These are phyloP conservation scores for Pezicula radicicola DNA, from an alignment of 2,329 filamentous ascomycete genomes.

Conservation along the genomic window DNA sequence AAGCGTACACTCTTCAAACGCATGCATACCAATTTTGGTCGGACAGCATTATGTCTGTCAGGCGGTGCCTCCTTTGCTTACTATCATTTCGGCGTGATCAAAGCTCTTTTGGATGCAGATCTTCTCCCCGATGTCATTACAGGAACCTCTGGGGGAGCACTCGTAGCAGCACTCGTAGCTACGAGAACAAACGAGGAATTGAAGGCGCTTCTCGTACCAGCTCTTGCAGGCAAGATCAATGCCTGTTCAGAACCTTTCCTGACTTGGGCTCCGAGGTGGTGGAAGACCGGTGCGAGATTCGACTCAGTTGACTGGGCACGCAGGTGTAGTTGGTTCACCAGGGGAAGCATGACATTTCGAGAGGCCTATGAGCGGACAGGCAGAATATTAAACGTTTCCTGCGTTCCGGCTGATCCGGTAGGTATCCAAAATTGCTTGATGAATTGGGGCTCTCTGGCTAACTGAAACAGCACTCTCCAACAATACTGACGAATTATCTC, in stretches of 20 bases:
- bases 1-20: conserved; percentile 86
- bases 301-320: conserved; percentile 90
- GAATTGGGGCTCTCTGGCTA: conserved; percentile 7
- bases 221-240: conserved; percentile 78
- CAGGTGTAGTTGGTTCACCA: conserved; percentile 83
- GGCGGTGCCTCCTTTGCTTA: conserved; percentile 94
- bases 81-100: conserved; percentile 92
- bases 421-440: conserved; percentile 4
- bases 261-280: conserved; percentile 83
- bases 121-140: conserved; percentile 92
- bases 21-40: conserved; percentile 84
- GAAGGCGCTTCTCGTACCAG: conserved; percentile 78
- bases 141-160: conserved; percentile 88
- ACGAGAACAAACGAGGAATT: conserved; percentile 92
- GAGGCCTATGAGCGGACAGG: conserved; percentile 94
- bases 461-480: conserved; percentile 62
- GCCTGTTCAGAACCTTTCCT: conserved; percentile 77
- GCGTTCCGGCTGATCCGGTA: conserved; percentile 84
- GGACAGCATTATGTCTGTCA: conserved; percentile 88
- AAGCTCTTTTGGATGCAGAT: conserved; percentile 81
- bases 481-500: conserved; percentile 92
- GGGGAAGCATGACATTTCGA: conserved; percentile 87
- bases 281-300: conserved; percentile 87
- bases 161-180: conserved; percentile 82
- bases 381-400: conserved; percentile 91